A percentile compares a stretch with the other conserved stretches of the same genome.
These are phyloP conservation scores for Salix dunnii DNA, from an alignment of 345 rosid species.

Conservation along the genomic window DNA sequence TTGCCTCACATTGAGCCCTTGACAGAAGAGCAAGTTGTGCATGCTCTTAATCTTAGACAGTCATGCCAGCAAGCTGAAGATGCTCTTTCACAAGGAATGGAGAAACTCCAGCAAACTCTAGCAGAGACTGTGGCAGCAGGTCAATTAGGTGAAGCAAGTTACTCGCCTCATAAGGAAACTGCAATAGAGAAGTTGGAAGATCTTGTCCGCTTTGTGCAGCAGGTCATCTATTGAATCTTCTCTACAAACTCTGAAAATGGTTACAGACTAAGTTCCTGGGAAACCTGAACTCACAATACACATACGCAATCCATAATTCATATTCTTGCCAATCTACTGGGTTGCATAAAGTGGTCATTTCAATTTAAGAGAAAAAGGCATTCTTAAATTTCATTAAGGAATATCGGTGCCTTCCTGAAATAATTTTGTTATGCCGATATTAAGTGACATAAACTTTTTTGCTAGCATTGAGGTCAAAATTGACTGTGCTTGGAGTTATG, in stretches of 20 bases:
- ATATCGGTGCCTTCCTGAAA: not conserved
- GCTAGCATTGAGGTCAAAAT: not conserved
- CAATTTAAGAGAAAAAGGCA: not conserved
- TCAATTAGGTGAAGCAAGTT: conserved; percentile 53
- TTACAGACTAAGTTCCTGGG: not conserved
- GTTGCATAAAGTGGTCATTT: not conserved
- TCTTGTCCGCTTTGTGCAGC: conserved; percentile 72
- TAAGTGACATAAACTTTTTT: too few species aligned
- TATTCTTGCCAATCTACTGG: not conserved
- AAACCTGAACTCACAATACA: not conserved
- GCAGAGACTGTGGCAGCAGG: conserved; percentile 65
- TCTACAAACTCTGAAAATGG: conserved; percentile 1
- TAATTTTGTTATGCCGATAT: not conserved
- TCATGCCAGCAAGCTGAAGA: conserved; percentile 98
- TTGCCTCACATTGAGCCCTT: conserved; percentile 65
- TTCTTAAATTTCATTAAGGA: not conserved
- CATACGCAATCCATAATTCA: not conserved
- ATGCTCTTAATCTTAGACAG: conserved; percentile 45
- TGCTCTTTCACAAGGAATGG: conserved; percentile 93
- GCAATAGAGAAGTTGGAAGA: conserved; percentile 76
- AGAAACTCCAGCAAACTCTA: conserved; percentile 66
- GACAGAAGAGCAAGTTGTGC: conserved; percentile 54
- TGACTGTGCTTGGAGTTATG: not conserved
- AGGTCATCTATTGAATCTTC: conserved; percentile 42
- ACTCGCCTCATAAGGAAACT: conserved; percentile 46